Percentiles rank a stretch among this genome's conserved stretches.
phyloP scores from a whole-genome alignment of 495 filamentous ascomycete species.

The Penicillium subrubescens region DNA sequence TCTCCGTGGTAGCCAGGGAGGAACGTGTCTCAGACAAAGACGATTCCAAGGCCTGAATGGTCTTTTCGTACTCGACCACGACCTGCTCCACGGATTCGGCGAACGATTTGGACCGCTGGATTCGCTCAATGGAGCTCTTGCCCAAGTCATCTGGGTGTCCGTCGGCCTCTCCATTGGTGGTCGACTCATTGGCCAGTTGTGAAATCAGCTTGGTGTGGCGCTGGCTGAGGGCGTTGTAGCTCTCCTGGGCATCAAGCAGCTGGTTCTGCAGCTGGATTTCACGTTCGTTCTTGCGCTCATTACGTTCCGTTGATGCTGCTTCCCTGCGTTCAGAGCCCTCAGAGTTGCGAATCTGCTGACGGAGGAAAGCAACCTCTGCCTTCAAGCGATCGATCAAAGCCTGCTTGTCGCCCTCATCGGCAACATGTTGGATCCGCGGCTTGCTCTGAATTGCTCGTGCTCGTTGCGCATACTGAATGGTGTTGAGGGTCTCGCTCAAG shows the following conservation, averaged over 20 bases:
- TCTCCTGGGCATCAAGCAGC: constrained; percentile 89
- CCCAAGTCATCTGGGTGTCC: constrained; percentile 62
- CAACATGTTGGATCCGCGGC: constrained; percentile 87
- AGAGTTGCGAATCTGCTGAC: constrained; percentile 81
- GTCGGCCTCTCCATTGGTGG: constrained; percentile 55
- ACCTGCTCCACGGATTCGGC: constrained; percentile 94
- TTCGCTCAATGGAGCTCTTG: constrained; percentile 80
- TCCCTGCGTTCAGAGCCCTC: constrained; percentile 67
- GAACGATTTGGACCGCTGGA: constrained; percentile 93
- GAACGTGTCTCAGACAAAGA: constrained; percentile 88
- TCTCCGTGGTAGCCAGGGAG: constrained; percentile 81
- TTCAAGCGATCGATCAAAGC: constrained; percentile 91
- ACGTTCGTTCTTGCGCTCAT: constrained; percentile 77
- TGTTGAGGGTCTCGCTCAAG: constrained; percentile 96
- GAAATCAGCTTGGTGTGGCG: constrained; percentile 95
- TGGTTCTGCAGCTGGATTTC: constrained; percentile 94
- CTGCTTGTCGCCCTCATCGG: constrained; percentile 92
- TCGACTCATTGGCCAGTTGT: constrained; percentile 81
- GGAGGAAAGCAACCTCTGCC: constrained; percentile 89
- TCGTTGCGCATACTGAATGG: constrained; percentile 92
- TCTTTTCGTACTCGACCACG: constrained; percentile 97
- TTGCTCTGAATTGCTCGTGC: constrained; percentile 97
- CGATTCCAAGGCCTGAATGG: constrained; percentile 89
- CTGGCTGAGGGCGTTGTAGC: constrained; percentile 85
- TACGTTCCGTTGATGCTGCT: constrained; percentile 63